These are phyloP conservation scores for Colletotrichum gigasporum DNA, from an alignment of 2,329 filamentous ascomycete genomes.

Conservation along the genomic window DNA sequence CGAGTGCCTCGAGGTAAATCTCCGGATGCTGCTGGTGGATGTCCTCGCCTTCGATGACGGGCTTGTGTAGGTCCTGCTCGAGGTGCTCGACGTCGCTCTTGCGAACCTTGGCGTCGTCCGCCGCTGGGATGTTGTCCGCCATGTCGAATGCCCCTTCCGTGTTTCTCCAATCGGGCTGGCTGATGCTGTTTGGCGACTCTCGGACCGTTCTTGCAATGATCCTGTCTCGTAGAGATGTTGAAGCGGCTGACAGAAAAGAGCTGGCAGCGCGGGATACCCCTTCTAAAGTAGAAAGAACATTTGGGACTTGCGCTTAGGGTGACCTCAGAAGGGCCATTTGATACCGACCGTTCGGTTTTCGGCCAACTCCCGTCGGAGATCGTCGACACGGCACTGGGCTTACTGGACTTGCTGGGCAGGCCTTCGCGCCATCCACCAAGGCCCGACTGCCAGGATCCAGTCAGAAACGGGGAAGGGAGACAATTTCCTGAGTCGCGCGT, in stretches of 20 bases:
- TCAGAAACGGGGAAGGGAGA: background rate
- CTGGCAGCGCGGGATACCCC: background rate
- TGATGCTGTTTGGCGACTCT: background rate
- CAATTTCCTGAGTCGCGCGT: background rate
- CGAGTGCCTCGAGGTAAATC: slow-evolving; percentile 47
- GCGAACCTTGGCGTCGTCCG: background rate
- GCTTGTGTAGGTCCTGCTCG: slow-evolving; percentile 32
- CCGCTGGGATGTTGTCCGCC: background rate
- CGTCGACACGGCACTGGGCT: background rate
- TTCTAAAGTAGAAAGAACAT: background rate
- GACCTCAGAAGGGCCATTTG: background rate
- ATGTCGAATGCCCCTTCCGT: background rate
- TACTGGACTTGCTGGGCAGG: background rate
- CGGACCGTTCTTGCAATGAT: background rate
- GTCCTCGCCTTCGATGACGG: slow-evolving; percentile 8
- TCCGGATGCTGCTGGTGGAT: slow-evolving; percentile 37
- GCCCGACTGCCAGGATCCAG: background rate
- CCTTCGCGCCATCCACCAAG: background rate
- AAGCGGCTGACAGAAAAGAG: too few relatives aligned
- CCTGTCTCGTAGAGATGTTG: background rate
- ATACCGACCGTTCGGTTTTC: background rate
- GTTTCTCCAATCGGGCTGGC: too few relatives aligned
- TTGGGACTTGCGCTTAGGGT: background rate
- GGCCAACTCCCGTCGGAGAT: slow-evolving; percentile 14
- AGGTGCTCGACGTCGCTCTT: slow-evolving; percentile 32